Conservation (phyloP, 371 early-diverging fungal genomes). For the Circinella minor region DNA sequence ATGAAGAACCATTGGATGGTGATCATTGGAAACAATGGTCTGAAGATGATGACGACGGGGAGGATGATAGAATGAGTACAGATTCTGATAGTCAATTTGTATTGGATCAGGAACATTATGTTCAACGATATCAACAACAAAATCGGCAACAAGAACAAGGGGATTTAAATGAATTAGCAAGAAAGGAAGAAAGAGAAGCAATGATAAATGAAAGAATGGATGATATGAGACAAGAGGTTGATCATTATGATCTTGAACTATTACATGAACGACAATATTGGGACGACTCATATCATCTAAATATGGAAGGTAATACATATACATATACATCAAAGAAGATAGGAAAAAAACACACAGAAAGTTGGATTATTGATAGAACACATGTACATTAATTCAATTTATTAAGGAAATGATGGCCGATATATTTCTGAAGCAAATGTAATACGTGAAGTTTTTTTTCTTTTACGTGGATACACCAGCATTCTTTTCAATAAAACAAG, state of each 20-base stretch:
- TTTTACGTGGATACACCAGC: conserved; percentile 34
- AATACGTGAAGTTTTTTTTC: conserved; percentile 37
- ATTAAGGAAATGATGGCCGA: not conserved
- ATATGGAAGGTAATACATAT: too few relatives aligned
- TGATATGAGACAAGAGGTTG: not conserved
- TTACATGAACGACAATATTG: not conserved
- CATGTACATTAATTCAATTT: too few relatives aligned
- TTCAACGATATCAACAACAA: not conserved
- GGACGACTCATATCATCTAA: not conserved
- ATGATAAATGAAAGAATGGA: too few relatives aligned
- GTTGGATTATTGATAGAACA: too few relatives aligned
- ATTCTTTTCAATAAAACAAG: conserved; percentile 23
- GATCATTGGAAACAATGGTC: conserved; percentile 41
- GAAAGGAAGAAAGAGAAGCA: too few relatives aligned
- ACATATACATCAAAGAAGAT: too few relatives aligned
- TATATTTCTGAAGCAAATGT: conserved; percentile 31
- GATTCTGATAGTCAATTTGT: conserved; percentile 21
- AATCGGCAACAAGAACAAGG: not conserved
- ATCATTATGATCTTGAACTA: not conserved
- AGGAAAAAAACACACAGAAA: too few relatives aligned
- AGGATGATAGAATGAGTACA: conserved; percentile 14
- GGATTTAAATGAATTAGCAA: not conserved
- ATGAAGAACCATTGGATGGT: conserved; percentile 38
- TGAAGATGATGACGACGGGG: conserved; percentile 20
- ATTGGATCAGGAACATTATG: conserved; percentile 19